Base-by-base conservation (phyloP, 169 alveolate genomes). In the Babesia sp. region DNA sequence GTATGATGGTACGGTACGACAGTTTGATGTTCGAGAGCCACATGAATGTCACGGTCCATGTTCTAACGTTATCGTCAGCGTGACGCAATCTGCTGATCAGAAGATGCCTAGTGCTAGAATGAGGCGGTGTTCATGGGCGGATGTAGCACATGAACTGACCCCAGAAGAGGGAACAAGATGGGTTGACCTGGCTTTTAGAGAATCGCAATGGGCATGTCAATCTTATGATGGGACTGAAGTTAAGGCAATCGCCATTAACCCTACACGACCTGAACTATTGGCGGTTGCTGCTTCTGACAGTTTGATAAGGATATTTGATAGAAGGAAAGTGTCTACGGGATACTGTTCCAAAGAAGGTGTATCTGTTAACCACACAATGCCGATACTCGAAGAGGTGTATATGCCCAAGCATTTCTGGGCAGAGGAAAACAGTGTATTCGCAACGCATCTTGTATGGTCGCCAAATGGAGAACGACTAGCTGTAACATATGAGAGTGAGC, bases 221-320 rank as follows among this genome's bases (percentile, higher is more conserved):
- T 20, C 84, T 7, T 74, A 42, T 31, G 60, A 41, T 22, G 37
- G 75, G 11, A 45, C 48, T 6, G 61, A 85, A 83, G 42, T 81
- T 41, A 85, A 69, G 55, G 86, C 90, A 22, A 66, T 81, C 9
- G 75, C 90, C 22, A 9, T 85, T 22, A 85, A 85, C 56, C 91
- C 91, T 0, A 22, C 74, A 42, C 81, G 34, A 55, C 50, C 84
- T 37, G 85, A 81, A 42, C 73, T 69, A 28, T 34, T 85, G 31
- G 91, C 90, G 24, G 44, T 80, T 0, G 87, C 90, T 18, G 84
- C 91, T 16, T 67, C 74, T 28, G 91, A 85, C 48, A 84, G 63
- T 41, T 73, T 85, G 51, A 34, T 81, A 4, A 80, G 91, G 34
- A 80, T 81, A 24, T 85, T 78, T 53, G 91, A 85, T 69, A 57